phyloP scores from a whole-genome alignment of 306 rosid genomes.

The Prunus padus region DNA sequence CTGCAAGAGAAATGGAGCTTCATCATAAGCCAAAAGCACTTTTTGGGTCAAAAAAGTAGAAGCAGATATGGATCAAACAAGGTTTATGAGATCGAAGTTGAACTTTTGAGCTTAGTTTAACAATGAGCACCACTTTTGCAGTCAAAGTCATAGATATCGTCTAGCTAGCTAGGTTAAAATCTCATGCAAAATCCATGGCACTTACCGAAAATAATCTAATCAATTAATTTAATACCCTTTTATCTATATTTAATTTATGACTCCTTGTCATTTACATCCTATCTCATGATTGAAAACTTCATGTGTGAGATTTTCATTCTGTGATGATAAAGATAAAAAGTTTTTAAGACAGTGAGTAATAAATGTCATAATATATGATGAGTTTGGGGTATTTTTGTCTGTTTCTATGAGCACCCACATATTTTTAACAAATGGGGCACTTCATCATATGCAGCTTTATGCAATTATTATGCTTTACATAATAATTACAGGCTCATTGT shows the following conservation, averaged over 20 bases:
- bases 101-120: slow-evolving; percentile 26
- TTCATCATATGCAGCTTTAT: slow-evolving; percentile 18
- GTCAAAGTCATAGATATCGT: slow-evolving; percentile 37
- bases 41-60: slow-evolving; percentile 9
- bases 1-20: background rate
- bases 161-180: slow-evolving; percentile 9
- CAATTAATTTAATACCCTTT: slow-evolving; percentile 19
- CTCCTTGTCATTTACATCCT: slow-evolving; percentile 30
- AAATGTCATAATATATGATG: slow-evolving; percentile 34
- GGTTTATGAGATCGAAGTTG: slow-evolving; percentile 25
- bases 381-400: slow-evolving; percentile 46
- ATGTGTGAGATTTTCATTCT: slow-evolving; percentile 22
- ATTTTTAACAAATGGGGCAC: slow-evolving; percentile 23
- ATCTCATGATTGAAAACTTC: slow-evolving; percentile 46
- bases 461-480: background rate
- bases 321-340: slow-evolving; percentile 47
- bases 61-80: slow-evolving; percentile 13
- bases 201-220: slow-evolving; percentile 23
- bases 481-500: background rate
- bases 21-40: background rate
- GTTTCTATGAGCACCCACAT: slow-evolving; percentile 25
- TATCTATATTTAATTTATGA: slow-evolving; percentile 3
- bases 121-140: slow-evolving; percentile 20
- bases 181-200: slow-evolving; percentile 22
- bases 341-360: slow-evolving; percentile 33